Evolutionary conservation across 225 moss, liverwort and hornwort species (phyloP).

Genomic region (Physcomitrium patens): DNA sequence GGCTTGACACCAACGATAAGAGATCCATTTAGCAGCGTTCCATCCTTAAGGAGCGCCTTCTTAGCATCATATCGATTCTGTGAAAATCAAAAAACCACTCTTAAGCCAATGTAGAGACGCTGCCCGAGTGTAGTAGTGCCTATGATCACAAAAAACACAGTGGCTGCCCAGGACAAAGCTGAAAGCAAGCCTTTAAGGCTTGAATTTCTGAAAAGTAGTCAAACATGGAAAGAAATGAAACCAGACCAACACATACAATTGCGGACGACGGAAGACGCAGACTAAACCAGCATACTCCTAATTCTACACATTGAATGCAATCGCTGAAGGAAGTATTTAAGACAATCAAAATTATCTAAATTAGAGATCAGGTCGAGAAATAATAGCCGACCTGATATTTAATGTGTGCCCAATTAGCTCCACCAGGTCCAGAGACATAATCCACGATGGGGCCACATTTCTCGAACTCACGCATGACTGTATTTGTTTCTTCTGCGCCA

Average conservation of each 20-base stretch:
- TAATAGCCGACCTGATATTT: slow-evolving; percentile 70
- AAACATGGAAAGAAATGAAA: background rate
- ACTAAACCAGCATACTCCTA: background rate
- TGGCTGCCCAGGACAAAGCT: background rate
- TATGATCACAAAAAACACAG: background rate
- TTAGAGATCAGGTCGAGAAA: background rate
- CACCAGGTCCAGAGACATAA: slow-evolving; percentile 92
- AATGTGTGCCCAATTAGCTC: slow-evolving; percentile 94
- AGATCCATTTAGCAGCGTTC: slow-evolving; percentile 87
- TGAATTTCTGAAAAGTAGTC: background rate
- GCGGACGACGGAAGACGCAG: background rate
- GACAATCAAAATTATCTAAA: background rate
- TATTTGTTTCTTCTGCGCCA: slow-evolving; percentile 90
- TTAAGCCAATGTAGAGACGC: slow-evolving; percentile 6
- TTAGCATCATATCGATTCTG: slow-evolving; percentile 91
- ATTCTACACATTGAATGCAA: background rate
- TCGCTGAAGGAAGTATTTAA: background rate
- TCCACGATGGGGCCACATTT: slow-evolving; percentile 92
- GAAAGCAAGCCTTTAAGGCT: background rate
- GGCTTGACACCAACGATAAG: slow-evolving; percentile 94
- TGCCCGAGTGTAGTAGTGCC: background rate
- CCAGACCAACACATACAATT: background rate
- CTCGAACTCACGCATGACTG: slow-evolving; percentile 95
- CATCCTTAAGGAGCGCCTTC: slow-evolving; percentile 87
- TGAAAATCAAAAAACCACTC: slow-evolving; percentile 3